phyloP scores from a whole-genome alignment of 75 land plant species.

The Selaginella moellendorffii region DNA sequence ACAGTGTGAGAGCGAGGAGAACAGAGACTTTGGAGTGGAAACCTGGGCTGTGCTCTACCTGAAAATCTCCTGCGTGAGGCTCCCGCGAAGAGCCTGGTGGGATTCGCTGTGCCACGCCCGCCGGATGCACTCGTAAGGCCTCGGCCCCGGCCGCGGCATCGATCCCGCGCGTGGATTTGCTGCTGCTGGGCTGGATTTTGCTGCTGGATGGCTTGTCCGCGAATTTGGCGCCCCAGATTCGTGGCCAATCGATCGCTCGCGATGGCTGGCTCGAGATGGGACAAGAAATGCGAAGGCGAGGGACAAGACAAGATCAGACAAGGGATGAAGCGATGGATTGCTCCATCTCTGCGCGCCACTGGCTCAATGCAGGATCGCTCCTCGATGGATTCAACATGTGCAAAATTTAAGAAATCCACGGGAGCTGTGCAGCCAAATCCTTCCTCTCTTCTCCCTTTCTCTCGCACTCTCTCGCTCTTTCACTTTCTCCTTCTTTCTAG shows the following conservation, averaged over 20 bases:
- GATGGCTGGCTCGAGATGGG: neutral
- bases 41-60: slow-evolving; percentile 21
- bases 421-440: neutral
- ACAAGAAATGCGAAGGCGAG: too few species aligned
- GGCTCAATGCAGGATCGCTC: neutral
- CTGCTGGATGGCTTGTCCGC: too few species aligned
- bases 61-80: slow-evolving; percentile 71
- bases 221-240: too few species aligned
- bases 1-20: neutral
- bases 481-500: neutral
- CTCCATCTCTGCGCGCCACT: neutral
- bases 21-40: neutral
- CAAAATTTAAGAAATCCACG: neutral
- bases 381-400: neutral
- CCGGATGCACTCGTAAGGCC: slow-evolving; percentile 84
- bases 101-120: slow-evolving; percentile 87
- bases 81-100: slow-evolving; percentile 66
- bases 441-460: neutral
- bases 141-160: slow-evolving; percentile 86
- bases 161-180: too few species aligned
- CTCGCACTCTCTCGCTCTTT: neutral
- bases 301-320: too few species aligned
- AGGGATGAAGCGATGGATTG: too few species aligned
- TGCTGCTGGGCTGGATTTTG: too few species aligned
- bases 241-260: neutral